Conservation (phyloP, 805 yeast genomes). For the Spathaspora girioi region DNA sequence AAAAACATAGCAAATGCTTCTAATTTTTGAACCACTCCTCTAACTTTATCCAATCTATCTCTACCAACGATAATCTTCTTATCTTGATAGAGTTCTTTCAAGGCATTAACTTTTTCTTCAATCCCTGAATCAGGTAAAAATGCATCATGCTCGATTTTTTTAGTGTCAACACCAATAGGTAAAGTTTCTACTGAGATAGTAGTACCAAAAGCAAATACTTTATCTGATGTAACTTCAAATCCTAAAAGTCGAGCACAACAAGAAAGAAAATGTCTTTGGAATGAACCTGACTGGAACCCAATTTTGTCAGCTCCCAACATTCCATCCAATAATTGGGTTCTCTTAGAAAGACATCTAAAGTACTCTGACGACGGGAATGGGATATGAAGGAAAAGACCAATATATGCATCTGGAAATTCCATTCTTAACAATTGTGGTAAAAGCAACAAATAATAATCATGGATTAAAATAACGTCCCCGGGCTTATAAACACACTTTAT, state of each 20-base stretch:
- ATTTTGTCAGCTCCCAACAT: conserved; percentile 85
- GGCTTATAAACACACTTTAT: conserved; percentile 70
- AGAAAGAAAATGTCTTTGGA: conserved; percentile 86
- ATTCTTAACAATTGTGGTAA: conserved; percentile 80
- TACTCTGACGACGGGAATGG: conserved; percentile 97
- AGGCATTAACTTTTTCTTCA: conserved; percentile 60
- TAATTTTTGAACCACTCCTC: conserved; percentile 91
- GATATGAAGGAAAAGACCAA: conserved; percentile 78
- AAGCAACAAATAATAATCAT: conserved; percentile 80
- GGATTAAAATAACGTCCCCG: conserved; percentile 92
- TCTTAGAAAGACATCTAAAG: conserved; percentile 81
- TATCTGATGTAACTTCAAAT: conserved; percentile 58
- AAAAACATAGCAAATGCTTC: conserved; percentile 87
- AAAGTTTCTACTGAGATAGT: conserved; percentile 68
- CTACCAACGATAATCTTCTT: conserved; percentile 87
- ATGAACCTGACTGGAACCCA: conserved; percentile 82
- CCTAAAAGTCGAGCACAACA: conserved; percentile 88
- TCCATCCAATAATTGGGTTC: conserved; percentile 82
- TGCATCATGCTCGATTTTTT: conserved; percentile 62
- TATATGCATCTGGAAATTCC: conserved; percentile 67
- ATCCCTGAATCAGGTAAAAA: conserved; percentile 38
- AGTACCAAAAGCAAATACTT: conserved; percentile 72
- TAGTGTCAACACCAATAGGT: conserved; percentile 88
- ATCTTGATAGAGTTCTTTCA: conserved; percentile 58
- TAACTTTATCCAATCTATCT: conserved; percentile 85